Percentiles rank a stretch among this genome's conserved stretches.
Conservation (phyloP, 305 asterid species). For the Fraxinus platypoda region DNA sequence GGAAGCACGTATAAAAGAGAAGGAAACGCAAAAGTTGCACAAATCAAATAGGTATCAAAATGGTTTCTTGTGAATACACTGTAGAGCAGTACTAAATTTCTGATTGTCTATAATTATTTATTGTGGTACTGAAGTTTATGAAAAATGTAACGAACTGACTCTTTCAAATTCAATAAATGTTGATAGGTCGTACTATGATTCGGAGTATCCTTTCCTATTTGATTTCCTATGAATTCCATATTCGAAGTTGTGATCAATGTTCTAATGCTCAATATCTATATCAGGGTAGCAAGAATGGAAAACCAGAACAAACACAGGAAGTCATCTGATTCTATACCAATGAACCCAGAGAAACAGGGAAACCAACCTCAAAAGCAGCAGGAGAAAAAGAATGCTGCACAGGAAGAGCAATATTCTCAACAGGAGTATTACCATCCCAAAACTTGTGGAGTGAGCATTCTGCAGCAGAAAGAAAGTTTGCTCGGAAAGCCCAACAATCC, state of each 20-base stretch:
- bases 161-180: not conserved
- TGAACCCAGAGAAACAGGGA: slow-evolving; percentile 19
- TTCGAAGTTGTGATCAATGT: not conserved
- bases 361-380: slow-evolving; percentile 17
- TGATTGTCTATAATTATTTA: not conserved
- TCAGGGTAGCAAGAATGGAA: slow-evolving; percentile 32
- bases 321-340: slow-evolving; percentile 7
- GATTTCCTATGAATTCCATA: not conserved
- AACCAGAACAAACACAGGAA: not conserved
- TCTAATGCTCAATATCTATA: not conserved
- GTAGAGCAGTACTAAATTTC: not conserved
- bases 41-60: slow-evolving; percentile 45
- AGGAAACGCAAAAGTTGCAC: slow-evolving; percentile 38
- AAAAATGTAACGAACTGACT: not conserved
- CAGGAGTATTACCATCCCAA: not conserved
- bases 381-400: not conserved
- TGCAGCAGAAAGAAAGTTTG: slow-evolving; percentile 14
- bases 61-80: slow-evolving; percentile 2
- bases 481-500: slow-evolving; percentile 18
- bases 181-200: not conserved
- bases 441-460: slow-evolving; percentile 3
- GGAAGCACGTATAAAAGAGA: slow-evolving; percentile 57
- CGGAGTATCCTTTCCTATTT: not conserved
- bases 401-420: slow-evolving; percentile 12
- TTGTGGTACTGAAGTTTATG: not conserved